A percentile compares a stretch with the other conserved stretches of the same genome.
These are phyloP conservation scores for Diaporthe humulicola DNA, from an alignment of 2,329 filamentous ascomycete species.

Conservation along the genomic window DNA sequence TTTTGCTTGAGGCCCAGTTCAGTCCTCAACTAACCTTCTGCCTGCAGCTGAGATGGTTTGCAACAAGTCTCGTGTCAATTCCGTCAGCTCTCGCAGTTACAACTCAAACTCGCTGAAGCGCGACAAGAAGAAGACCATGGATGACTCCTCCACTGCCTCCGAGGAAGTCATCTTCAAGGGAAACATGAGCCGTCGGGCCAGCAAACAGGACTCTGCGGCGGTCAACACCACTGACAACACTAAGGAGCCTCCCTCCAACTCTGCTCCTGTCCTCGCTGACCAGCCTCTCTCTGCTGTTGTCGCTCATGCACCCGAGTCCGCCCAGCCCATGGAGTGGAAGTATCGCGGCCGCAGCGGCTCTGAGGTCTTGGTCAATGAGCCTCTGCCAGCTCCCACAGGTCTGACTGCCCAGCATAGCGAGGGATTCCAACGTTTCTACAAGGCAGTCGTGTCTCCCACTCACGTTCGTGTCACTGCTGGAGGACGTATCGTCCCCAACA, in stretches of 20 bases:
- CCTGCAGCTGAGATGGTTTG: slow-evolving; percentile 48
- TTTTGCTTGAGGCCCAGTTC: neutral
- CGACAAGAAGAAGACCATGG: slow-evolving; percentile 47
- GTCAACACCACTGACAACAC: neutral
- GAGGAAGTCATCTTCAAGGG: slow-evolving; percentile 55
- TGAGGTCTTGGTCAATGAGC: slow-evolving; percentile 58
- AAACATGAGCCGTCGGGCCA: slow-evolving; percentile 47
- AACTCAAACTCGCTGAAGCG: slow-evolving; percentile 40
- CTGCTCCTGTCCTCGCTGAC: neutral
- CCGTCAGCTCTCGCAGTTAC: slow-evolving; percentile 40
- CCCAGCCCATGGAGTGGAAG: slow-evolving; percentile 50
- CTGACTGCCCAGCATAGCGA: slow-evolving; percentile 69
- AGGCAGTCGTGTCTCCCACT: slow-evolving; percentile 76
- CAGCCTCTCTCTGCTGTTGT: neutral
- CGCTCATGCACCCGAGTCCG: slow-evolving; percentile 7
- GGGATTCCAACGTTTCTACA: slow-evolving; percentile 77
- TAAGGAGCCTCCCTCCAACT: neutral
- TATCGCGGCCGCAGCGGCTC: slow-evolving; percentile 61
- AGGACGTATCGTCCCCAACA: slow-evolving; percentile 76
- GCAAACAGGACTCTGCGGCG: slow-evolving; percentile 30
- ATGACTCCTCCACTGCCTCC: slow-evolving; percentile 51
- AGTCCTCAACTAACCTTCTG: slow-evolving; percentile 1
- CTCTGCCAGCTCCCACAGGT: slow-evolving; percentile 66
- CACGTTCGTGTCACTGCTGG: slow-evolving; percentile 77
- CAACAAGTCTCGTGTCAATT: slow-evolving; percentile 40